Evolutionary conservation across 352 stramenopile genomes (phyloP), one percentile per base, ranked within the genome.

Genomic region (Salisapilia sapeloensis): DNA sequence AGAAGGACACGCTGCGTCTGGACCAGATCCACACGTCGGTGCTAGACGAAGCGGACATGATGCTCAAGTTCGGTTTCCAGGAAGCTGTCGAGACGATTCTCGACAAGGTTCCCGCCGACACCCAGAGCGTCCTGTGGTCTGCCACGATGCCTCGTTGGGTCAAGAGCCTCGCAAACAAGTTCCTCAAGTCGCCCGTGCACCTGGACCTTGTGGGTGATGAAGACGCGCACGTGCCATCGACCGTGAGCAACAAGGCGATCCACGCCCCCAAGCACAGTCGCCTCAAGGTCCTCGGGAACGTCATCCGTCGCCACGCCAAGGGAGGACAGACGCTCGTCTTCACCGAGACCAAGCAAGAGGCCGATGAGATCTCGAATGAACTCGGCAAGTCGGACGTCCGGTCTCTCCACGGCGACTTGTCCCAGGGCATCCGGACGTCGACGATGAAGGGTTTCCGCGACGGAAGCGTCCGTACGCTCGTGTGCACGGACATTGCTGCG

Each of bases 61-160:
- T 98, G 92, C 72, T 98, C 31, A 96, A 96, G 63, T 97, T 98
- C 65, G 93, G 93, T 22, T 98, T 98, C 57, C 86, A 96, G 33
- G 93, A 98, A 32, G 90, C 96, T 22, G 89, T 98, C 12, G 90
- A 97, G 66, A 77, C 78, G 9, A 96, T 98, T 45, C 64, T 98
- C 29, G 57, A 53, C 20, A 75, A 61, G 53, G 72, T 89, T 23
- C 77, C 69, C 2, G 45, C 66, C 4, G 59, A 64, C 11, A 48
- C 58, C 29, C 92, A 98, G 57, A 92, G 78, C 23, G 64, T 99
- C 19, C 80, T 99, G 46, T 98, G 96, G 64, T 97, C 84, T 16
- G 94, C 94, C 16, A 98, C 94, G 1, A 92, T 96, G 39, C 92
- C 92, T 14, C 75, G 82, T 42, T 97, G 92, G 92, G 91, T 98